phyloP scores from a whole-genome alignment of 2,329 filamentous ascomycete species.

The Xylariales sp. region DNA sequence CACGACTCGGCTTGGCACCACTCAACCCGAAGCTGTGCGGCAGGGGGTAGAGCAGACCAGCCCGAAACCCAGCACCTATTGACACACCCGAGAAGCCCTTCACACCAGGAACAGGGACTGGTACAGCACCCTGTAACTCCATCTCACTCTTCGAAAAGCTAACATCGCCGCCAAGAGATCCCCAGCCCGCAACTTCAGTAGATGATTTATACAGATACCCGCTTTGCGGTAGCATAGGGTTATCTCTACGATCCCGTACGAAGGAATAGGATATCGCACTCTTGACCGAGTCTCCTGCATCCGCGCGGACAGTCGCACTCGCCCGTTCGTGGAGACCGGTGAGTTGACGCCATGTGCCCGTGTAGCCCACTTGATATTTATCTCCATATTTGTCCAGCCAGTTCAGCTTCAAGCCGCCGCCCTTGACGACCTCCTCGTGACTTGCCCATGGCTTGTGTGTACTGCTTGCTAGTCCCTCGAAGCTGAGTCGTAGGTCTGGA shows the following conservation, averaged over 20 bases:
- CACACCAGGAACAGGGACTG: conserved; percentile 67
- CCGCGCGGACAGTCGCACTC: conserved; percentile 73
- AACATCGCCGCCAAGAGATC: conserved; percentile 79
- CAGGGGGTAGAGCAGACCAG: conserved; percentile 80
- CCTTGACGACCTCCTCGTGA: conserved; percentile 83
- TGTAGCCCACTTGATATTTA: conserved; percentile 75
- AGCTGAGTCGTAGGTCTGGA: conserved; percentile 71
- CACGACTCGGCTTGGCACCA: conserved; percentile 62
- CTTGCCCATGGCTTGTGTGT: conserved; percentile 90
- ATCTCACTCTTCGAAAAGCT: conserved; percentile 92
- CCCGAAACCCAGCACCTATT: conserved; percentile 74
- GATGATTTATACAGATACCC: conserved; percentile 77
- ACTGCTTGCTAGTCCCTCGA: conserved; percentile 77
- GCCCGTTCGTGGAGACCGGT: conserved; percentile 73
- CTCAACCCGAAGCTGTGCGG: conserved; percentile 53
- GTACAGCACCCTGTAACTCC: conserved; percentile 71
- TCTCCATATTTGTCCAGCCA: conserved; percentile 65
- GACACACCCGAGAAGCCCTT: conserved; percentile 70
- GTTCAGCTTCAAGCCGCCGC: conserved; percentile 69
- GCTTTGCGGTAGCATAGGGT: conserved; percentile 74
- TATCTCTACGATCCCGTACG: conserved; percentile 74
- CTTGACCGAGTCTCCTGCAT: conserved; percentile 89
- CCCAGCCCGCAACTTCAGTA: conserved; percentile 82
- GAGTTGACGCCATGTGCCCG: conserved; percentile 80
- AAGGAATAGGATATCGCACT: conserved; percentile 80